Conservation (phyloP, 176 grass and related monocot genomes). For the Aegilops speltoides region DNA sequence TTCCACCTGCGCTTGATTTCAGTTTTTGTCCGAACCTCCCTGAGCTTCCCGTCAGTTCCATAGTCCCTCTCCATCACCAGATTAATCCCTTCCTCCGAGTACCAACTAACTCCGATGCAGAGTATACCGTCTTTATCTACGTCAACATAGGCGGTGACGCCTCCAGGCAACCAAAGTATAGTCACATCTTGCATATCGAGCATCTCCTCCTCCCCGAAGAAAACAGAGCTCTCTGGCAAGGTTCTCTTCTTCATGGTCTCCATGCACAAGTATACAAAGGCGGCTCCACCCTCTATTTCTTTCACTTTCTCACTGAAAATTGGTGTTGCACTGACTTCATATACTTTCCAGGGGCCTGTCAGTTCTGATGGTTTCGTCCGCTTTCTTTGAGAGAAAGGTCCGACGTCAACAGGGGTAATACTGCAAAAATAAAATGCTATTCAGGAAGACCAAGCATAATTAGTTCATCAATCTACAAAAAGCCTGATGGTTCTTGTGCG, state of each 20-base stretch:
- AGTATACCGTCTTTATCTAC: slow-evolving; percentile 72
- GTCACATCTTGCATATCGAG: slow-evolving; percentile 77
- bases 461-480: neutral
- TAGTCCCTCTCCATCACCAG: slow-evolving; percentile 97
- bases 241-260: slow-evolving; percentile 84
- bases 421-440: slow-evolving; percentile 40
- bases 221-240: slow-evolving; percentile 68
- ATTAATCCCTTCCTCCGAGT: slow-evolving; percentile 95
- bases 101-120: slow-evolving; percentile 85
- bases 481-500: neutral
- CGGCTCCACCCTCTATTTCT: slow-evolving; percentile 36
- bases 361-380: slow-evolving; percentile 77
- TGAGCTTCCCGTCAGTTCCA: slow-evolving; percentile 78
- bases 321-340: slow-evolving; percentile 87
- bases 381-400: slow-evolving; percentile 80
- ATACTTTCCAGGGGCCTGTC: slow-evolving; percentile 90
- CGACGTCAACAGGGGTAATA: slow-evolving; percentile 51
- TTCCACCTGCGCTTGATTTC: slow-evolving; percentile 88
- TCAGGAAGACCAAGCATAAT: neutral
- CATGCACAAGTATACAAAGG: slow-evolving; percentile 73
- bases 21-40: slow-evolving; percentile 79
- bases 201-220: slow-evolving; percentile 79
- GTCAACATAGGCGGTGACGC: slow-evolving; percentile 80
- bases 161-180: slow-evolving; percentile 90
- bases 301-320: slow-evolving; percentile 57